These are phyloP conservation scores for Ophiostoma tasmaniense DNA, from an alignment of 2,329 filamentous ascomycete species.

Conservation along the genomic window DNA sequence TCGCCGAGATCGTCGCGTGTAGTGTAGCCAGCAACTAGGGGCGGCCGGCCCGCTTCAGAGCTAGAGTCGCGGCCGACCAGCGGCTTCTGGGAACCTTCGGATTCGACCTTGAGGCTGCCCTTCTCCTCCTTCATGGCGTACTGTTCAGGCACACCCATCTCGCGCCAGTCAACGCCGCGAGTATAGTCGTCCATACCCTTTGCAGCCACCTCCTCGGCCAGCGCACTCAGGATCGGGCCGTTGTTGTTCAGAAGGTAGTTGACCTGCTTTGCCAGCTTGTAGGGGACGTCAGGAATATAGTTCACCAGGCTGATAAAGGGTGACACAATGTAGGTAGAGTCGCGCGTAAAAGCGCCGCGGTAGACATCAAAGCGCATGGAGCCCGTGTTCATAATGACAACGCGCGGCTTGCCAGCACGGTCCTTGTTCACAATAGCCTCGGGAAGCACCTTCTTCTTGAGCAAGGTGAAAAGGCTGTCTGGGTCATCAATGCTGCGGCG, in stretches of 20 bases:
- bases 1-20: conserved; percentile 74
- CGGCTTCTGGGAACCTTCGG: conserved; percentile 6
- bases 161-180: conserved; percentile 33
- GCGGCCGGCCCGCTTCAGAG: conserved; percentile 27
- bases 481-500: conserved; percentile 64
- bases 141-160: conserved; percentile 44
- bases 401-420: conserved; percentile 40
- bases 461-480: conserved; percentile 72
- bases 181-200: not conserved
- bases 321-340: conserved; percentile 77
- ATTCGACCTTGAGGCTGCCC: not conserved
- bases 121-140: conserved; percentile 21
- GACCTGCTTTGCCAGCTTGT: conserved; percentile 62
- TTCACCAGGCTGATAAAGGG: conserved; percentile 76
- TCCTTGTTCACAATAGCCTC: conserved; percentile 52
- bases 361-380: conserved; percentile 94
- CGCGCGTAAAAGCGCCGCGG: conserved; percentile 79
- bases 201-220: conserved; percentile 20
- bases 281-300: conserved; percentile 74
- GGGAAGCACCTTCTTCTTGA: conserved; percentile 67
- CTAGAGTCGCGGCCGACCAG: conserved; percentile 23
- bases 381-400: conserved; percentile 81
- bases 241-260: conserved; percentile 49
- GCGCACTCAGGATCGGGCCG: conserved; percentile 38
- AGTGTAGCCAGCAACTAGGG: conserved; percentile 65